Base-by-base conservation (phyloP, 768 basidiomycete genomes). In the Russula griseocarnosa region DNA sequence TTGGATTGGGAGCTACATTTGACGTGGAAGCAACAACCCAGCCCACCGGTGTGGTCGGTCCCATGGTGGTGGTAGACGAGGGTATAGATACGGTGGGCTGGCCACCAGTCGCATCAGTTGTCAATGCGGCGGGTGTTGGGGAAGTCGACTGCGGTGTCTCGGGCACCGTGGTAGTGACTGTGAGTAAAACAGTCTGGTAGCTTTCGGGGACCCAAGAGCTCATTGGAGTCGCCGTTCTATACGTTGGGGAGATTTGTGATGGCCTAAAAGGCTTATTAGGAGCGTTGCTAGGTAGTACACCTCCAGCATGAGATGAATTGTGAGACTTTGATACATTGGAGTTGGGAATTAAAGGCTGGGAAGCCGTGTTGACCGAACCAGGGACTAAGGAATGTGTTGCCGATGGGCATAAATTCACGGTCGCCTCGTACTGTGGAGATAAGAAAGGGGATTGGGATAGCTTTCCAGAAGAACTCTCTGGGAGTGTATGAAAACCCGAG, bases 1-100 rank as follows among this genome's bases (percentile, higher is more conserved):
- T 74, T 53, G 79, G 82, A 70, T 84, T 85, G 6, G 83, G 81
- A 28, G 82, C 75, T 44, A 84, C 74, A 55, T 83, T 79, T 1
- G 85, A 86, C 61, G 77, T 71, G 3, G 82, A 83, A 22, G 79
- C 72, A 26, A 78, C 67, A 22, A 71, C 69, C 10, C 84, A 82
- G 66, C 81, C 74, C 8, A 79, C 64, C 61, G 75, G 74, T 20
- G 79, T 81, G 3, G 81, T 79, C 6, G 81, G 78, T 36, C 74
- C 79, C 51, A 78, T 65, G 26, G 80, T 73, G 3, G 83, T 83
- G 34, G 83, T 74, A 20, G 81, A 65, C 9, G 81, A 72, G 13
- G 82, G 82, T 1, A 79, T 77, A 0, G 77, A 76, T 40, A 80
- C 67, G 22, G 75, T 73, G 13, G 74, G 72, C 42, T 75, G 73